Conservation (phyloP, 2,329 filamentous ascomycete species). For the Thielaviopsis populi region DNA sequence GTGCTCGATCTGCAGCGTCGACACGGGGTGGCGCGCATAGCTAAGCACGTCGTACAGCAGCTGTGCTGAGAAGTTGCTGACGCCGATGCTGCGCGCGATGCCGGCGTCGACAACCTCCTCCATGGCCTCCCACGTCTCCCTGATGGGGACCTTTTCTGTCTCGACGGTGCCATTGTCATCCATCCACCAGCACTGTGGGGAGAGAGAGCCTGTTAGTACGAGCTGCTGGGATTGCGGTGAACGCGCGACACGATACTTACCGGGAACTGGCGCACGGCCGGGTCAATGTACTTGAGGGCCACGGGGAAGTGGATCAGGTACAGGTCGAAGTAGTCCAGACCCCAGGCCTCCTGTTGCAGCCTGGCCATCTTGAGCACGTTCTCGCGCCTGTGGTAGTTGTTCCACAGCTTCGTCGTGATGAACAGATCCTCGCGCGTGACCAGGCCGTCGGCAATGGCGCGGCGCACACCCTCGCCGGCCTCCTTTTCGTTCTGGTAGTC, state of each 20-base stretch:
- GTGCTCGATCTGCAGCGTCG: conserved; percentile 76
- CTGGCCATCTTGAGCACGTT: conserved; percentile 60
- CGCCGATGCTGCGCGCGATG: conserved; percentile 58
- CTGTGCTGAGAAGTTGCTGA: conserved; percentile 70
- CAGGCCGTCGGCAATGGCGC: conserved; percentile 61
- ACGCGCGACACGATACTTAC: conserved; percentile 30
- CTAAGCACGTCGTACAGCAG: conserved; percentile 65
- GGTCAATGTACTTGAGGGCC: conserved; percentile 72
- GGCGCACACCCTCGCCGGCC: conserved; percentile 58
- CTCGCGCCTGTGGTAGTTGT: conserved; percentile 73
- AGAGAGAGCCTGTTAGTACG: conserved; percentile 25
- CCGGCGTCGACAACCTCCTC: conserved; percentile 55
- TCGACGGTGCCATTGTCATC: conserved; percentile 13
- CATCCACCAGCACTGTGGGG: conserved; percentile 13
- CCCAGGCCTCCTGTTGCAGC: conserved; percentile 69
- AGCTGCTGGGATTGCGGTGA: conserved; percentile 14
- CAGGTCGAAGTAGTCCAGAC: conserved; percentile 78
- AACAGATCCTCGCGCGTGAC: conserved; percentile 64
- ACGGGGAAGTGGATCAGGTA: conserved; percentile 85
- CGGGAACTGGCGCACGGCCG: conserved; percentile 63
- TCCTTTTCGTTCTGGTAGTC: conserved; percentile 77
- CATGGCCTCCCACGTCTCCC: conserved; percentile 73
- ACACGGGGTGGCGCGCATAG: conserved; percentile 59
- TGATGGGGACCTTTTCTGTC: conserved; percentile 46
- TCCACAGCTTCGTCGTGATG: conserved; percentile 88